Evolutionary conservation across 805 yeast species (phyloP).

Genomic region (Candida morakotiae): DNA sequence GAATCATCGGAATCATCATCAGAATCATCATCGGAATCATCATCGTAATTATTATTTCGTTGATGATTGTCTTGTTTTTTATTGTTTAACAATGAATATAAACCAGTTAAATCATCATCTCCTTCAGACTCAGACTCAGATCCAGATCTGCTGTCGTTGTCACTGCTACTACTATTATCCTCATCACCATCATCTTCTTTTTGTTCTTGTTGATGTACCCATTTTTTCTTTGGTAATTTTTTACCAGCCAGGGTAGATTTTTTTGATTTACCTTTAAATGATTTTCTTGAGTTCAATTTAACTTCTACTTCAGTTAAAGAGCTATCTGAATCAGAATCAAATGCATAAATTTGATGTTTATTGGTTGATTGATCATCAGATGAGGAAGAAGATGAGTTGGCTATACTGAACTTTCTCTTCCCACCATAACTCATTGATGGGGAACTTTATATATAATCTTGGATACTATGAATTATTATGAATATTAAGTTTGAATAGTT

Average conservation of each 20-base stretch:
- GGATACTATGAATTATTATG: not conserved
- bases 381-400: conserved; percentile 25
- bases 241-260: conserved; percentile 2
- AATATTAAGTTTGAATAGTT: no score
- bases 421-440: conserved; percentile 20
- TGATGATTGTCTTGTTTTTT: conserved; percentile 7
- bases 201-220: conserved; percentile 5
- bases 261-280: conserved; percentile 6
- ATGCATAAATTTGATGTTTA: not conserved
- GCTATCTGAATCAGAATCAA: conserved; percentile 29
- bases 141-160: not conserved
- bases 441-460: not conserved
- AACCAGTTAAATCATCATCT: conserved; percentile 14
- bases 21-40: conserved; percentile 17
- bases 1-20: conserved; percentile 57
- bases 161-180: conserved; percentile 13
- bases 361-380: conserved; percentile 14
- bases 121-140: conserved; percentile 10
- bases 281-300: not conserved
- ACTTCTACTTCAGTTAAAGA: conserved; percentile 36
- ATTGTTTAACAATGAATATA: conserved; percentile 19
- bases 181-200: conserved; percentile 13
- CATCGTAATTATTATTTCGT: conserved; percentile 7
- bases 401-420: conserved; percentile 36
- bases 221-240: conserved; percentile 2